These are phyloP conservation scores for Penicilliopsis zonata DNA, from an alignment of 495 filamentous ascomycete genomes.

Conservation along the genomic window DNA sequence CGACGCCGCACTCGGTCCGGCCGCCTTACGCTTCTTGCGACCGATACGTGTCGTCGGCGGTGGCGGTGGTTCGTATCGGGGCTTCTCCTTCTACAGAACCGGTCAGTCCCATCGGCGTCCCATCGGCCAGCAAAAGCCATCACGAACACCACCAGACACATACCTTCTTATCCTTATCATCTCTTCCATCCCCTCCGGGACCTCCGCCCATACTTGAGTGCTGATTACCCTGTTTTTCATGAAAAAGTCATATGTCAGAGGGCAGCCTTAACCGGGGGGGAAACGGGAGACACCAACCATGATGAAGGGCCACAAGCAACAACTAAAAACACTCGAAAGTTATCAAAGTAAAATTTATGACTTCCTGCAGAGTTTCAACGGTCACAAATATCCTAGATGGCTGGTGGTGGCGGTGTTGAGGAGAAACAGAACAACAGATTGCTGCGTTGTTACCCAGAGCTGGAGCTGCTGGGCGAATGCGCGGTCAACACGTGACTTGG, in stretches of 20 bases:
- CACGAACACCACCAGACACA: conserved; percentile 3
- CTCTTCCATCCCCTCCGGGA: conserved; percentile 59
- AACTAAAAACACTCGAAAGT: too few species aligned
- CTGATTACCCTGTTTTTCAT: conserved; percentile 58
- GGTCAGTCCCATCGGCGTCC: too few species aligned
- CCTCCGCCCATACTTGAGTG: conserved; percentile 75
- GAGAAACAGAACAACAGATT: too few species aligned
- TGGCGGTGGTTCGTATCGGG: conserved; percentile 97
- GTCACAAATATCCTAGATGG: too few species aligned
- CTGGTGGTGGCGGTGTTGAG: too few species aligned
- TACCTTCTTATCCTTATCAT: conserved; percentile 95
- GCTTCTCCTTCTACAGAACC: conserved; percentile 81
- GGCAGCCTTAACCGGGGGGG: too few species aligned
- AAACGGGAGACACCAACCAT: conserved; percentile 22
- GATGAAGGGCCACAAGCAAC: conserved; percentile 7
- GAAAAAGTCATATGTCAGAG: conserved; percentile 12
- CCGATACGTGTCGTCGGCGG: conserved; percentile 94
- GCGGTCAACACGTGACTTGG: neutral
- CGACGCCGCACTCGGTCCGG: conserved; percentile 81
- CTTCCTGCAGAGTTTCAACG: too few species aligned
- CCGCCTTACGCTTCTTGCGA: conserved; percentile 92
- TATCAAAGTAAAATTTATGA: too few species aligned
- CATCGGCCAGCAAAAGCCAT: conserved; percentile 9
- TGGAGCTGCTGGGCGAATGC: conserved; percentile 4
- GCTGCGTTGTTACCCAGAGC: too few species aligned